These are phyloP conservation scores for Colletotrichum plurivorum DNA, from an alignment of 2,329 filamentous ascomycete genomes.

Conservation along the genomic window DNA sequence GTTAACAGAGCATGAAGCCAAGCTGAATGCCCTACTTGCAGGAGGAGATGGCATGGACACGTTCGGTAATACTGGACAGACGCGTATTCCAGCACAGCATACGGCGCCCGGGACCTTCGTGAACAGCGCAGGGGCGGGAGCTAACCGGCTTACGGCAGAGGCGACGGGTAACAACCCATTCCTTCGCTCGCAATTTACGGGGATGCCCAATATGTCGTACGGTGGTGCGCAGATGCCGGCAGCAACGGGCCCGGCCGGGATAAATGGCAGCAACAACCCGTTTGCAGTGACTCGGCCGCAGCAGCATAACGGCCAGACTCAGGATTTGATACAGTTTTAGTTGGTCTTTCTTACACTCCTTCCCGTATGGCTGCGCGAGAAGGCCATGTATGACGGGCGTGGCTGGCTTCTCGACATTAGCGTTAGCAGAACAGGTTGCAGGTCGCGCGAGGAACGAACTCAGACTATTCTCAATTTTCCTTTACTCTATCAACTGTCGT, in stretches of 20 bases:
- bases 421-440: slow-evolving; percentile 9
- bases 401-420: slow-evolving; percentile 3
- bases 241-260: slow-evolving; percentile 69
- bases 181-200: slow-evolving; percentile 85
- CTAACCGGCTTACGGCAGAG: slow-evolving; percentile 76
- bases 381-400: neutral
- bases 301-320: slow-evolving; percentile 62
- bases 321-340: slow-evolving; percentile 76
- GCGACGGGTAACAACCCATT: slow-evolving; percentile 93
- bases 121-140: slow-evolving; percentile 91
- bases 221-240: slow-evolving; percentile 63
- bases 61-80: slow-evolving; percentile 95
- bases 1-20: slow-evolving; percentile 76
- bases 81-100: slow-evolving; percentile 96
- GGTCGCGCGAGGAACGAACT: slow-evolving; percentile 10
- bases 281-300: slow-evolving; percentile 69
- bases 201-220: slow-evolving; percentile 75
- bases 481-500: neutral
- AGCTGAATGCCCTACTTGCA: slow-evolving; percentile 88
- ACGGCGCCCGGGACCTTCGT: slow-evolving; percentile 97
- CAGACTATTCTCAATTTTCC: slow-evolving; percentile 1
- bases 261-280: slow-evolving; percentile 71
- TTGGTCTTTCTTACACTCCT: neutral
- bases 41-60: slow-evolving; percentile 95
- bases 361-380: neutral